Evolutionary conservation across 1,284 basidiomycete genomes (phyloP), one percentile per base, ranked within the genome.

Genomic region (Bondarzewia mesenterica): DNA sequence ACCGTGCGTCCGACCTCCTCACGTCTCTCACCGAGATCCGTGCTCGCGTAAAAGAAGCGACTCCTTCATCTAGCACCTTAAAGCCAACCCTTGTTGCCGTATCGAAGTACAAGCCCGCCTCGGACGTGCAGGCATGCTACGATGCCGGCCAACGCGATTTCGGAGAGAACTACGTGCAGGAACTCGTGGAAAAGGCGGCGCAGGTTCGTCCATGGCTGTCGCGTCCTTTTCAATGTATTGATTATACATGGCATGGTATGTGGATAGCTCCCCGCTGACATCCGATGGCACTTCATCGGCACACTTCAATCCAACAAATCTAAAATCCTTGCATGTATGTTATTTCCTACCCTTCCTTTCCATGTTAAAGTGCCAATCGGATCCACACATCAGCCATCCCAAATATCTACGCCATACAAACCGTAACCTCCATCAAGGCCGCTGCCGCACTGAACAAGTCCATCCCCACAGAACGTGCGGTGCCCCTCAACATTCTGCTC

Each of bases 251-350:
- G 38, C 21, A 3, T 39, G 2, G 38, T 22, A 18, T 44, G 32
- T 50, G 21, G 39, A 32, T 16, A 93, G 89, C 75, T 94, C 15
- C 91, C 93, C 0, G 54, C 58, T 22, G 86, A 90, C 55, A 91
- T 96, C 58, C 75, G 85, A 54, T 99, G 96, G 96, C 95, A 98
- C 68, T 98, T 97, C 63, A 95, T 99, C 56, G 95, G 95, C 5
- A 81, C 85, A 1, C 70, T 99, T 22, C 95, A 99, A 64, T 92
- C 89, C 32, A 99, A 98, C 70, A 99, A 99, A 67, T 83, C 87
- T 41, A 99, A 96, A 67, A 70, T 76, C 16, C 75, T 96, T n/a
- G 92, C 93, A 15, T 72, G 93, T 93, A 54, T 54, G 83, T n/a
- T n/a, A n/a, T 68, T 42, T 48, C 20, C 50, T 54, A 36, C 50